Base-by-base conservation (phyloP, 768 basidiomycete species). In the Symmetrospora coprosmae region DNA sequence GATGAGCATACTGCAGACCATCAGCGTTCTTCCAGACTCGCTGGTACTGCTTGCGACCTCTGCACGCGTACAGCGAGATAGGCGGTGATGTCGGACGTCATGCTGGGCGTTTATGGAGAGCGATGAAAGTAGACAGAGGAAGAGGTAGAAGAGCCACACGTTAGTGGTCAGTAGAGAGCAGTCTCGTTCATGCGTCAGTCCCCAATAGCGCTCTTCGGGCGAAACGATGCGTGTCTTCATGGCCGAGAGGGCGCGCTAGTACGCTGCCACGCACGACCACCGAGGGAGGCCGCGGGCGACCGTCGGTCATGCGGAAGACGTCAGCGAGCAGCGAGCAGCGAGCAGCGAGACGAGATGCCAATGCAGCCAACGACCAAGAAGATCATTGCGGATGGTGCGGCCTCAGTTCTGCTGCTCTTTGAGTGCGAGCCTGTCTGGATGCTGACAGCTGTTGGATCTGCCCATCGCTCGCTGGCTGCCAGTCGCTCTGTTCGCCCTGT, bases 401-500 rank as follows among this genome's bases (percentile, higher is more conserved):
- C 19, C n/a, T 40, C 47, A 49, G 30, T 25, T 21, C 27, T 19
- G 17, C 28, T 9, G 28, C 25, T 11, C 6, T 17, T 28, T 31
- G 6, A 23, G 45, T 19, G 13, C 13, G 38, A 39, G 13, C 13
- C 38, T 13, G 19, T 13, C 38, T 7, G 11, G 11, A 47, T 28
- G 8, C 27, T 38, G 16, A 14, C 25, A 1, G 13, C n/a, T 45
- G 25, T 21, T 43, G 43, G 35, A 38, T 6, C 45, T 46, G 30
- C 34, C 38, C 31, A 27, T 41, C 9, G 11, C 19, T 31, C 46
- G 28, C 11, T 31, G 7, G 30, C 9, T 14, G 14, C 49, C 62
- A 73, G 72, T 71, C 28, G 69, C 71, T n/a, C 69, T 73, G 50
- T 72, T 73, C 50, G 71, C 71, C 14, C 69, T 71, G 19, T 70